Evolutionary conservation across 768 basidiomycete genomes (phyloP), one percentile per base, ranked within the genome.

Genomic region (Trametes cinnabarina): DNA sequence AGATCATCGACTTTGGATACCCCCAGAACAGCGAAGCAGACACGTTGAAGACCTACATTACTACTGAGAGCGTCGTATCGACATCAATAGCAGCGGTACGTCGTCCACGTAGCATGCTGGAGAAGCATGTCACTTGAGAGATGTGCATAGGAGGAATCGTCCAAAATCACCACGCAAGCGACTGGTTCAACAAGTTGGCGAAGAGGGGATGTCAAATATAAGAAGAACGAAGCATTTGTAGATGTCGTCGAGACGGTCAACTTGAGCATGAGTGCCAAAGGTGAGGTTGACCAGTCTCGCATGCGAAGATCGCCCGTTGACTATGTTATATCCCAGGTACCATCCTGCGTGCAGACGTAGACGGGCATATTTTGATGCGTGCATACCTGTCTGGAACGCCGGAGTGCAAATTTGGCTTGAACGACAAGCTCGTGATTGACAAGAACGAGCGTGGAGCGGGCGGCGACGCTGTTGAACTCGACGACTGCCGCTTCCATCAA

Each of bases 151-250:
- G 97, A 98, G 73, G 95, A 98, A 65, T 96, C 94, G 19, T 91
- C 93, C 14, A 97, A 94, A 72, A 98, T 99, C 61, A 98, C 97
- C 0, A 86, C 84, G 10, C 97, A 99, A 77, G 96, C 97, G 9
- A 99, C 97, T 0, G 97, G 97, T 0, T 88, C 92, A 26, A 98
- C 91, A 30, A 96, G 89, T 71, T 99, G 97, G 97, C 78, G 97
- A 40, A 80, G 95, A 56, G 88, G 85, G 15, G 97, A 98, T 68
- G 95, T 98, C 67, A 96, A 95, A 72, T 98, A 99, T 74, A 90
- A 97, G 79, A 99, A 98, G 82, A 99, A 99, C 64, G 97, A 99
- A 69, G 97, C 97, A 0, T 99, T 98, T 65, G 96, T 99, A n/a
- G 97, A 99, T 69, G 97, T 99, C 9, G 91, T 99, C 42, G 97